Base-by-base conservation (phyloP, 441 rosid species). In the Kokia cookei region DNA sequence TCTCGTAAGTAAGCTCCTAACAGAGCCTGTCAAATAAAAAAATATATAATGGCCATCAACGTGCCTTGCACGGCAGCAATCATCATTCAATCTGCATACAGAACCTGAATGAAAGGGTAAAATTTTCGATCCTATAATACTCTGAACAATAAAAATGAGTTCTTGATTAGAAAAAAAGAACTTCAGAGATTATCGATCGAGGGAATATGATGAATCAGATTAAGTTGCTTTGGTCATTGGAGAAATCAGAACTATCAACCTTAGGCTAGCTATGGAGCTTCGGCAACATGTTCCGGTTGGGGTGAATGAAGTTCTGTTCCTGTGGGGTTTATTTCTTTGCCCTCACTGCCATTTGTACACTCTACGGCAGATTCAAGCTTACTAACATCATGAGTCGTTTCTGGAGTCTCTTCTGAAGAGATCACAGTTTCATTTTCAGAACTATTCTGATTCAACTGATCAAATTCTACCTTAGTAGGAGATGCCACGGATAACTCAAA, bases 11-110 rank as follows among this genome's bases (percentile, higher is more conserved):
- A 42, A 9, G 45, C 45, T 42, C 45, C 9, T 42, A 60, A 60
- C 43, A 60, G 15, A 29, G 19, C 42, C 4, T n/a, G 15, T 60
- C 63, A 85, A 80, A 48, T 83, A 5, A 88, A 86, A 86, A 35
- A 89, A 51, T 51, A 50, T 42, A 42, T 42, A 42, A 42, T 12
- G 3, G 45, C 45, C 45, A 42, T 42, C 45, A 42, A 9, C 12
- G 45, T 9, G 45, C 45, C 45, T 42, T 42, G 45, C 12, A 42
- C 9, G 45, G 45, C 45, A 9, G 45, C 12, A 42, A 42, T 42
- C 45, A 42, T 42, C 55, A 50, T 2, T 50, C 55, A 50, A 50
- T 50, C 17, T n/a, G 9, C 19, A 50, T 2, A 50, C 55, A 50
- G 54, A 48, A 50, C 57, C 57, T 51, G 57, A 15, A 51, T 51